Conservation (phyloP, 176 grass and related monocot species). For the Oropetium thomaeum region DNA sequence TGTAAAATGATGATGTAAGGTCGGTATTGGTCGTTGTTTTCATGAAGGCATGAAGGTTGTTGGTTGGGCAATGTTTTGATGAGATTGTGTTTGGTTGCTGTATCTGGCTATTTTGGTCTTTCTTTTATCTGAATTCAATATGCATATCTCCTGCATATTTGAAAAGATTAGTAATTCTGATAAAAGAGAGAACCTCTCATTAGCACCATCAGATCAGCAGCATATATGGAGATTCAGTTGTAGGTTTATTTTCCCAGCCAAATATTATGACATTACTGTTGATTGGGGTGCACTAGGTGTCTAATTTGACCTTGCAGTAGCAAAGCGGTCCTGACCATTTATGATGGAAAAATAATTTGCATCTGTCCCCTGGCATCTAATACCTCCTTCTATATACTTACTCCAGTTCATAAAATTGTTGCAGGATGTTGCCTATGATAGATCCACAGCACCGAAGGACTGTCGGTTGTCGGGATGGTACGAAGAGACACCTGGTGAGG, state of each 20-base stretch:
- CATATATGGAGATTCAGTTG: neutral
- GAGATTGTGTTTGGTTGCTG: too few relatives aligned
- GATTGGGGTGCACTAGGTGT: neutral
- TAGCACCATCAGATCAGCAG: neutral
- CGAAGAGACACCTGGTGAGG: conserved; percentile 33
- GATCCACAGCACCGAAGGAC: conserved; percentile 65
- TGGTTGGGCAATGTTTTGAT: too few relatives aligned
- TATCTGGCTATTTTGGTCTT: too few relatives aligned
- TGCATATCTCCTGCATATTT: too few relatives aligned
- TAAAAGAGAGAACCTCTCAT: neutral
- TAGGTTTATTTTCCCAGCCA: neutral
- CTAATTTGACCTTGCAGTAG: neutral
- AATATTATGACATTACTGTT: neutral
- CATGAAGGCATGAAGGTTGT: too few relatives aligned
- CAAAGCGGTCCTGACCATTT: neutral
- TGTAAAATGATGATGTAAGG: conserved; percentile 6
- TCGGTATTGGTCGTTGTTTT: too few relatives aligned
- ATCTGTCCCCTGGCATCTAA: neutral
- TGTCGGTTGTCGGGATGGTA: conserved; percentile 60
- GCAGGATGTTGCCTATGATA: conserved; percentile 75
- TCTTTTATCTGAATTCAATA: too few relatives aligned
- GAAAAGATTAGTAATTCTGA: conserved; percentile 10
- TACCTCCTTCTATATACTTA: neutral
- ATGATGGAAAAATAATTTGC: neutral
- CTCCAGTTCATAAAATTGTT: neutral